Evolutionary conservation across 2,329 filamentous ascomycete species (phyloP).

Genomic region (Aspergillus sp.): DNA sequence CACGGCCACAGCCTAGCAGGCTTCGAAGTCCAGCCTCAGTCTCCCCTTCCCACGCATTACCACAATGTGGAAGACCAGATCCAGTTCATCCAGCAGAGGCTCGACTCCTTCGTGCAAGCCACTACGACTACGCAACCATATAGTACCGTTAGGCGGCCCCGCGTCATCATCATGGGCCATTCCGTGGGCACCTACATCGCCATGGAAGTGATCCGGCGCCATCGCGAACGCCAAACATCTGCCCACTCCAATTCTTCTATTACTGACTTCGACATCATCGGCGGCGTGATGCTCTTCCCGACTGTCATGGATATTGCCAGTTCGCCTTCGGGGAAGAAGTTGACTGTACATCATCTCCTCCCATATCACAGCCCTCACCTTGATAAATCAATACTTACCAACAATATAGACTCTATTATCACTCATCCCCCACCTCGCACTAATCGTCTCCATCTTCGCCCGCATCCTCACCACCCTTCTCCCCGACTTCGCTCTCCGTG

Average conservation of each 20-base stretch:
- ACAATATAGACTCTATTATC: constrained; percentile 30
- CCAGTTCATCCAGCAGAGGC: constrained; percentile 45
- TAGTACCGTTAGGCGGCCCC: constrained; percentile 18
- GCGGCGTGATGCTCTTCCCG: constrained; percentile 69
- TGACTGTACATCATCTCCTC: constrained; percentile 39
- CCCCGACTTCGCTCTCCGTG: constrained; percentile 42
- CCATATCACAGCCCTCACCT: not conserved
- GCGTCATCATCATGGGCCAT: constrained; percentile 69
- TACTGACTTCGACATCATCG: constrained; percentile 41
- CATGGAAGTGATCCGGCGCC: constrained; percentile 66
- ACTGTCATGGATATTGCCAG: constrained; percentile 70
- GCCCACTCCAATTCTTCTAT: not conserved
- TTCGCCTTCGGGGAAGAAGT: constrained; percentile 60
- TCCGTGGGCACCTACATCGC: constrained; percentile 73
- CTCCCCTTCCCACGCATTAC: not conserved
- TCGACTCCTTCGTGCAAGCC: constrained; percentile 42
- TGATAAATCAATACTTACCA: no score
- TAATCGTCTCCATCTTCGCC: constrained; percentile 41
- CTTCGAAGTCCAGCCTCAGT: constrained; percentile 29
- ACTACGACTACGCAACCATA: not conserved
- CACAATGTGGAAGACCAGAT: constrained; percentile 55
- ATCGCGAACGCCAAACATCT: constrained; percentile 40
- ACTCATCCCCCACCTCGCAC: constrained; percentile 41
- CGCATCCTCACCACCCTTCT: constrained; percentile 47
- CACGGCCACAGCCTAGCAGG: constrained; percentile 39